Conservation (phyloP, 192 early-diverging fungal species). For the Umbelopsis ramanniana region DNA sequence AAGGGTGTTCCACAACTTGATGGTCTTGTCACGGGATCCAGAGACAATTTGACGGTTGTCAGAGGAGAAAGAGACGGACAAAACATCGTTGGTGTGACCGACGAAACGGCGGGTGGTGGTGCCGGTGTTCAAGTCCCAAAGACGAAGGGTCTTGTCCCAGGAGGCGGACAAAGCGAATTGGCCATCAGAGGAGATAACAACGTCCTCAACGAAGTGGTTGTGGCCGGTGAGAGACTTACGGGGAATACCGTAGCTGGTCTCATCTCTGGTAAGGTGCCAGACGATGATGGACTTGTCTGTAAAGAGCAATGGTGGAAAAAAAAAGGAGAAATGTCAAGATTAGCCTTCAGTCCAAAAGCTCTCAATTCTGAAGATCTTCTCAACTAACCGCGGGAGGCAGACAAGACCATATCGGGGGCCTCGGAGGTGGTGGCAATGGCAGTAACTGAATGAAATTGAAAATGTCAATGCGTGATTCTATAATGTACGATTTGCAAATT, state of each 20-base stretch:
- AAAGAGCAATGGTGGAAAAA: background rate
- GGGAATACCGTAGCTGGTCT: constrained; percentile 89
- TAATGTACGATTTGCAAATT: background rate
- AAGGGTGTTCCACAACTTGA: constrained; percentile 99
- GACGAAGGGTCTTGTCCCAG: constrained; percentile 99
- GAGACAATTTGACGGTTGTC: constrained; percentile 99
- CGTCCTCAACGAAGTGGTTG: constrained; percentile 99
- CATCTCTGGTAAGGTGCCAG: constrained; percentile 94
- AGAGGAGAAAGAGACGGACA: constrained; percentile 99
- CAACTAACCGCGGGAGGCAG: constrained; percentile 90
- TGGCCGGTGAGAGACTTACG: constrained; percentile 92
- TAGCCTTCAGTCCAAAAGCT: background rate
- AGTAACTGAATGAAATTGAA: constrained; percentile 65
- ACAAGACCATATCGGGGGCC: constrained; percentile 95
- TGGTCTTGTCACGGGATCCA: constrained; percentile 97
- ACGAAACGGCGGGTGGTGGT: constrained; percentile 95
- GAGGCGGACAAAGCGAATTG: constrained; percentile 98
- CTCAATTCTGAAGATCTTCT: background rate
- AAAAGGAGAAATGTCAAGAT: constrained; percentile 3
- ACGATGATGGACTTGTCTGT: constrained; percentile 98
- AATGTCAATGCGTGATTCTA: constrained; percentile 4
- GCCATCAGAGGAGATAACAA: constrained; percentile 98
- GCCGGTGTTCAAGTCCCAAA: constrained; percentile 98
- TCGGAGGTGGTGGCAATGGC: constrained; percentile 97
- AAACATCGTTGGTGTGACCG: constrained; percentile 96